Conservation (phyloP, 768 basidiomycete species). For the Chiua virens region DNA sequence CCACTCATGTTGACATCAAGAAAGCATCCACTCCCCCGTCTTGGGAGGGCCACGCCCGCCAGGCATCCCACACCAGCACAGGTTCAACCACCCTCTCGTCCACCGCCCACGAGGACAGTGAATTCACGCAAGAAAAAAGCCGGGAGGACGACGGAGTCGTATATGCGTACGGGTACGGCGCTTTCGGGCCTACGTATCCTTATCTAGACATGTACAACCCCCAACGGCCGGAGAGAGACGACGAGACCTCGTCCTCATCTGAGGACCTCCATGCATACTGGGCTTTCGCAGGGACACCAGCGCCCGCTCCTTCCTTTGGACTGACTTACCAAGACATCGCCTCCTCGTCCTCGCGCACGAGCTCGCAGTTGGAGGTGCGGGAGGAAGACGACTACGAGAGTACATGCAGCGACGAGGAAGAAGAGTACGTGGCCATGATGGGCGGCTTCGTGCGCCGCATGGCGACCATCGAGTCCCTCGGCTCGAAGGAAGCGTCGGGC, state of each 20-base stretch:
- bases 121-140: slow-evolving; percentile 11
- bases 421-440: slow-evolving; percentile 52
- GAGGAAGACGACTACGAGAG: slow-evolving; percentile 2
- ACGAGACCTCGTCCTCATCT: slow-evolving; percentile 1
- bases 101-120: slow-evolving; percentile 6
- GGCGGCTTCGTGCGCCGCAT: slow-evolving; percentile 68
- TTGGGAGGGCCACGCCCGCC: slow-evolving; percentile 13
- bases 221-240: not conserved
- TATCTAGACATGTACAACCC: slow-evolving; percentile 34
- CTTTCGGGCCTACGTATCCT: slow-evolving; percentile 25
- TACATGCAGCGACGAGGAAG: slow-evolving; percentile 23
- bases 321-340: slow-evolving; percentile 6
- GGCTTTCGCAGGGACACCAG: not conserved
- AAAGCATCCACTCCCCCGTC: not conserved
- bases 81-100: slow-evolving; percentile 3
- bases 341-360: slow-evolving; percentile 13
- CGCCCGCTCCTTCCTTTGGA: not conserved
- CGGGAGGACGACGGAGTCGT: slow-evolving; percentile 1
- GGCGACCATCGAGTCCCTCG: slow-evolving; percentile 80
- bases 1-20: slow-evolving; percentile 2
- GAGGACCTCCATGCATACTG: too few relatives aligned
- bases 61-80: slow-evolving; percentile 3
- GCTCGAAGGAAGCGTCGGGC: slow-evolving; percentile 52
- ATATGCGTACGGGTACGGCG: slow-evolving; percentile 31
- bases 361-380: not conserved